phyloP scores from a whole-genome alignment of 306 rosid genomes.

The Quercus wislizeni region DNA sequence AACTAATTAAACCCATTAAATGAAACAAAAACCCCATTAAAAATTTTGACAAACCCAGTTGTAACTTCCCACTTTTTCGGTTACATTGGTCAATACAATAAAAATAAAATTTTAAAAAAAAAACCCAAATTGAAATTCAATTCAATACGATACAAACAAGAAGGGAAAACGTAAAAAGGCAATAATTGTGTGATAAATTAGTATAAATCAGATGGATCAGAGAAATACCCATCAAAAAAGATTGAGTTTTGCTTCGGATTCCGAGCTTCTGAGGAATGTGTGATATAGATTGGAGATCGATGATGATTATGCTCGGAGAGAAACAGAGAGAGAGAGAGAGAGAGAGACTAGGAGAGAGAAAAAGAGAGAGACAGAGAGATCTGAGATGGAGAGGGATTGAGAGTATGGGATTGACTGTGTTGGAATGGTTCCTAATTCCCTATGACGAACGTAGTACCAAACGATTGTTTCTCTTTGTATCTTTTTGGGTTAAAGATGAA shows the following conservation, averaged over 20 bases:
- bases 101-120: background rate
- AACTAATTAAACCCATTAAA: constrained; percentile 6
- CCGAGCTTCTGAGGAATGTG: constrained; percentile 23
- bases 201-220: constrained; percentile 26
- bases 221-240: constrained; percentile 15
- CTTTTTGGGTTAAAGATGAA: no score
- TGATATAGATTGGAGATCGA: constrained; percentile 28
- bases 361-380: constrained; percentile 25
- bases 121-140: constrained; percentile 5
- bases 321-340: constrained; percentile 11
- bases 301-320: background rate
- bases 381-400: constrained; percentile 1
- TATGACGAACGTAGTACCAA: no score
- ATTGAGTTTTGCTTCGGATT: constrained; percentile 42
- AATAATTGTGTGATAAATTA: background rate
- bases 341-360: constrained; percentile 9
- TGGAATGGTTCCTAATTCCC: no score
- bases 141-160: constrained; percentile 2
- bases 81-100: constrained; percentile 1
- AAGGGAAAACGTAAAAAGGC: constrained; percentile 2
- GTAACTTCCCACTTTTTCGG: constrained; percentile 18
- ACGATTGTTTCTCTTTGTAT: no score
- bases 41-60: background rate
- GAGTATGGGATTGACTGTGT: no score
- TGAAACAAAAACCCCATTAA: constrained; percentile 15